These are phyloP conservation scores for Penicillium desertorum DNA, from an alignment of 495 filamentous ascomycete species.

Conservation along the genomic window DNA sequence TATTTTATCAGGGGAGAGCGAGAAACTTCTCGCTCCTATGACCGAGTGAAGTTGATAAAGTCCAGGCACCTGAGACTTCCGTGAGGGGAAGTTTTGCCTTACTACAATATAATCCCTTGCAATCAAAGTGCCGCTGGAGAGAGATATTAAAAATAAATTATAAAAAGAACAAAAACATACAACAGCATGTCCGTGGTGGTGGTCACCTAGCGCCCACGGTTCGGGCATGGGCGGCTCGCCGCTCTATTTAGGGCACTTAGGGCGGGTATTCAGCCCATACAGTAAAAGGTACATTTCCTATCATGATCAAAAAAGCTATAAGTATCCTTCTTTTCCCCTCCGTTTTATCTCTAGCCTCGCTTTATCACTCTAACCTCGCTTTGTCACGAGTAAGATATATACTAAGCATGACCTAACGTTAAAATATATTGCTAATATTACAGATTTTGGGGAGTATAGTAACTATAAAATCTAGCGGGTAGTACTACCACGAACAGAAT, in stretches of 20 bases:
- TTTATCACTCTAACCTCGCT: background rate
- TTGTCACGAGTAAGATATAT: background rate
- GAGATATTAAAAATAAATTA: too few relatives aligned
- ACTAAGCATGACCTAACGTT: background rate
- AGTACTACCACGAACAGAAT: conserved; percentile 2
- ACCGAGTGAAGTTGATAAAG: too few relatives aligned
- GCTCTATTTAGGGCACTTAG: conserved; percentile 9
- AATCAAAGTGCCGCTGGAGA: too few relatives aligned
- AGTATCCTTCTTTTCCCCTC: background rate
- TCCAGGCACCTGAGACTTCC: too few relatives aligned
- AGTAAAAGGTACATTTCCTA: conserved; percentile 6
- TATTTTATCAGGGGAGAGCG: too few relatives aligned
- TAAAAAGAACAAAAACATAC: too few relatives aligned
- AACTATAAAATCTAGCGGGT: conserved; percentile 3
- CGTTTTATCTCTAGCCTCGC: background rate
- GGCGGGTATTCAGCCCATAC: conserved; percentile 8
- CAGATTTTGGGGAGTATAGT: background rate
- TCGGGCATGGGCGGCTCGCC: conserved; percentile 12
- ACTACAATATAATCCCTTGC: too few relatives aligned
- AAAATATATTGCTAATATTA: conserved; percentile 1
- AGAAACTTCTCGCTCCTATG: too few relatives aligned
- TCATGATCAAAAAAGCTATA: background rate
- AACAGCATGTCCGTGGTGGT: conserved; percentile 10
- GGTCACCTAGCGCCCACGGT: conserved; percentile 16
- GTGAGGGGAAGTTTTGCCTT: too few relatives aligned